Conservation (phyloP, 176 grass and related monocot species). For the Leersia perrieri region DNA sequence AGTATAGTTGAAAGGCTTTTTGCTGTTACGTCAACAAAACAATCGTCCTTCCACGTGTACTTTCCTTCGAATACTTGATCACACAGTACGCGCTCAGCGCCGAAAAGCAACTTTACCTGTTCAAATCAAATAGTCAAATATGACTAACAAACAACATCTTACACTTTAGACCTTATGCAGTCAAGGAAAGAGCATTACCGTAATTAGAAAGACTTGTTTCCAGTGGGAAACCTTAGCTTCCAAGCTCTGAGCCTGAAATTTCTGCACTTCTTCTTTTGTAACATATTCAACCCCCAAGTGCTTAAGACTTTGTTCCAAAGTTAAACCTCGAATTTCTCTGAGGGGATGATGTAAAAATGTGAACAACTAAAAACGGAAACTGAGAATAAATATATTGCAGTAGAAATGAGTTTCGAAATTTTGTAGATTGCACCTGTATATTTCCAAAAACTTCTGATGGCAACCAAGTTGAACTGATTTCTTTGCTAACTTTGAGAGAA, state of each 20-base stretch:
- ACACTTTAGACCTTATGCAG: neutral
- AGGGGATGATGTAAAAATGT: neutral
- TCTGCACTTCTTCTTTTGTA: slow-evolving; percentile 55
- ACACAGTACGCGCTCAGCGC: slow-evolving; percentile 57
- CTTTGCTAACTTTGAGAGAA: slow-evolving; percentile 47
- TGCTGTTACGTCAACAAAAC: slow-evolving; percentile 59
- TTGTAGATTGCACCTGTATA: slow-evolving; percentile 48
- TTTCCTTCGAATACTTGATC: slow-evolving; percentile 56
- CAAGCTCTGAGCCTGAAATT: slow-evolving; percentile 39
- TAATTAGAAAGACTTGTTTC: slow-evolving; percentile 50
- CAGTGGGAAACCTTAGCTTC: slow-evolving; percentile 47
- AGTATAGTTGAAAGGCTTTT: slow-evolving; percentile 52
- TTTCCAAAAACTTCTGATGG: slow-evolving; percentile 49
- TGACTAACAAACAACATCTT: neutral
- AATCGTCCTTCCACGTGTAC: slow-evolving; percentile 38
- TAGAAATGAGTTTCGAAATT: neutral
- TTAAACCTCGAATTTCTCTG: slow-evolving; percentile 50
- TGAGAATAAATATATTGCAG: neutral
- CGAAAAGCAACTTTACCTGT: slow-evolving; percentile 73
- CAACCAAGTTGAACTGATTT: slow-evolving; percentile 52
- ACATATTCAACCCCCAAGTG: slow-evolving; percentile 57
- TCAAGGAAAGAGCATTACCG: slow-evolving; percentile 38
- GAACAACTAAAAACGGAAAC: neutral
- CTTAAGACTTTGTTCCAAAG: slow-evolving; percentile 53
- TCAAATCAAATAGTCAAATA: slow-evolving; percentile 6